Evolutionary conservation across 805 yeast genomes (phyloP), one percentile per base, ranked within the genome.

Genomic region (Candida nonsorbophila): DNA sequence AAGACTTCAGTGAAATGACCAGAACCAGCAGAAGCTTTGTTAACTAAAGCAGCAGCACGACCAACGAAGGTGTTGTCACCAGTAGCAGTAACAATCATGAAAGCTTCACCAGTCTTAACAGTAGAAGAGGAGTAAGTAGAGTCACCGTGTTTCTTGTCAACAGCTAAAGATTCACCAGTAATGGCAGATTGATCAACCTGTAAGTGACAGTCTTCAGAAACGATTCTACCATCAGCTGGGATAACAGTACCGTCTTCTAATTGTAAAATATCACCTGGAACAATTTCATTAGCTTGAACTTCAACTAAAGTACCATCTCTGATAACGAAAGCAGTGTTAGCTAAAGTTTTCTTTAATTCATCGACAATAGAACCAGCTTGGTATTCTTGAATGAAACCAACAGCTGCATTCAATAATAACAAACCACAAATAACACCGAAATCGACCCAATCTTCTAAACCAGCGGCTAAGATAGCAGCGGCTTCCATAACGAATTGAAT

Each of bases 361-460:
- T 86, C 95, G 48, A 87, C 96, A 74, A 87, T 87, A 41, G 95
- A 86, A 73, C 96, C 96, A 45, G 97, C 97, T 70, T 87, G 95
- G 82, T 69, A 88, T 69, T 87, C 97, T 73, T 87, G 97, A 49
- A 85, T 73, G 79, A 87, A 87, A 77, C 97, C 97, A 62, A 87
- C 96, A 52, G 69, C 67, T 43, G 96, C 96, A 68, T 87, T 87
- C 59, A 87, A 77, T 62, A 79, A 49, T 51, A 87, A 72, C 50
- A 87, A 69, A 67, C 82, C 96, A 65, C 84, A 78, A 59, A 87
- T 87, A 61, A 87, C 97, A 78, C 97, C 96, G 73, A 87, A 87
- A 77, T 87, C 96, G 56, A 87, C 95, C 96, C 96, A 87, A 72
- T 88, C 96, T 70, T 85, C 85, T 52, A 85, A 74, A 79, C 95